phyloP scores from a whole-genome alignment of 83 land plant genomes.

The Diphasiastrum complanatum region DNA sequence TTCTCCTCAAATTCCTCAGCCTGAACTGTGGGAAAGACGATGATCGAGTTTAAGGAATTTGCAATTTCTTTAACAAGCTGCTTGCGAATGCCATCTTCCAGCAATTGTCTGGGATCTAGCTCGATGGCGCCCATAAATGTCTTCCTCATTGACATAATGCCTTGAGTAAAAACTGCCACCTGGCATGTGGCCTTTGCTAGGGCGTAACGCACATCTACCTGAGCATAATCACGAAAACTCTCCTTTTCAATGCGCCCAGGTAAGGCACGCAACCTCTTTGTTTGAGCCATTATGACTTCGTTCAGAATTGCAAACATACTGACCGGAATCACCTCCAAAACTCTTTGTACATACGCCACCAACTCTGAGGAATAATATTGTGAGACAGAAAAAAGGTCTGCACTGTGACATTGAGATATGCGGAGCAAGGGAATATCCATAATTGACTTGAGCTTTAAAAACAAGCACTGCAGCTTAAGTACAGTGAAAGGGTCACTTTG shows the following conservation, averaged over 20 bases:
- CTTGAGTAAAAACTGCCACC: constrained; percentile 43
- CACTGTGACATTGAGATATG: constrained; percentile 40
- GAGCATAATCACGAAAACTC: constrained; percentile 32
- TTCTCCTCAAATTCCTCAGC: constrained; percentile 32
- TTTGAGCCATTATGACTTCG: constrained; percentile 30
- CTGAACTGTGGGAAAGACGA: constrained; percentile 24
- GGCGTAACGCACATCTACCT: constrained; percentile 36
- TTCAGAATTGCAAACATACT: constrained; percentile 41
- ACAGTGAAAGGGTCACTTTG: constrained; percentile 39
- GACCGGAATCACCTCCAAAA: constrained; percentile 36
- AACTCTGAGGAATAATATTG: constrained; percentile 46
- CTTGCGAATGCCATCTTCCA: constrained; percentile 42
- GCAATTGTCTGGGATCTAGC: constrained; percentile 39
- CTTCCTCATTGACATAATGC: constrained; percentile 40
- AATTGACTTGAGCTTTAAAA: constrained; percentile 39
- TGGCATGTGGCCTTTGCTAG: constrained; percentile 38
- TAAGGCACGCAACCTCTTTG: constrained; percentile 24
- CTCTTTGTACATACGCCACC: constrained; percentile 36
- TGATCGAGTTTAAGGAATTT: constrained; percentile 11
- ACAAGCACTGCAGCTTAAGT: constrained; percentile 39
- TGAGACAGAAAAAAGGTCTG: constrained; percentile 40
- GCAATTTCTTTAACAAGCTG: constrained; percentile 35
- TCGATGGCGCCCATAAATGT: constrained; percentile 43
- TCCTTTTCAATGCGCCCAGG: constrained; percentile 44
- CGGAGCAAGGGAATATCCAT: constrained; percentile 41